These are phyloP conservation scores for Lactarius akahatsu DNA, from an alignment of 768 basidiomycete genomes.

Conservation along the genomic window DNA sequence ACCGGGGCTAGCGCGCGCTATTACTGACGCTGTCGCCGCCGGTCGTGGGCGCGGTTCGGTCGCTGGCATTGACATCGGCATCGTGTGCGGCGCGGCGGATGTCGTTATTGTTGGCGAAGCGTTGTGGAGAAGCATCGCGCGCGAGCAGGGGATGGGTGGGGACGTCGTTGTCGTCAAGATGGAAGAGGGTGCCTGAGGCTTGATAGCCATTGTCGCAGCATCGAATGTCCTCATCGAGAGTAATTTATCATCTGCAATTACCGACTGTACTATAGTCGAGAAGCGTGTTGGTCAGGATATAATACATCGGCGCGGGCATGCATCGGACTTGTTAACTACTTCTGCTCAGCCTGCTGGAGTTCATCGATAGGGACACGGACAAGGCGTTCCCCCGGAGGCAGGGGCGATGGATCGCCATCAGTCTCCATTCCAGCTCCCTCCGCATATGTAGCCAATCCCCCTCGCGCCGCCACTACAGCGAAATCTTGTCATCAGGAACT, in stretches of 20 bases:
- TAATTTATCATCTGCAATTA: constrained; percentile 4
- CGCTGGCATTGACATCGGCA: constrained; percentile 26
- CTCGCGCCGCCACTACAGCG: constrained; percentile 50
- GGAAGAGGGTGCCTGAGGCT: constrained; percentile 16
- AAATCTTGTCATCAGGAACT: background rate
- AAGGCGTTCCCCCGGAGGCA: constrained; percentile 53
- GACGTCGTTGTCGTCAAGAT: constrained; percentile 26
- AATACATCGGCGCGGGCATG: background rate
- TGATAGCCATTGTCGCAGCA: background rate
- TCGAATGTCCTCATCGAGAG: background rate
- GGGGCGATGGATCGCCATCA: constrained; percentile 10
- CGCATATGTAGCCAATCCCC: constrained; percentile 34
- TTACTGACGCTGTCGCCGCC: constrained; percentile 21
- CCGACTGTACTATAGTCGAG: background rate
- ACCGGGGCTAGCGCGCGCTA: constrained; percentile 20
- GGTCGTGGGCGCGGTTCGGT: constrained; percentile 26
- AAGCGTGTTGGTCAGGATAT: background rate
- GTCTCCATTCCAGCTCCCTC: constrained; percentile 28
- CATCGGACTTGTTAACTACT: constrained; percentile 21
- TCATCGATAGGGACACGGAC: constrained; percentile 76
- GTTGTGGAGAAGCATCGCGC: constrained; percentile 26
- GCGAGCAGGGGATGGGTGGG: background rate
- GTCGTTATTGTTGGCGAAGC: constrained; percentile 26
- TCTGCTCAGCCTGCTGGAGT: constrained; percentile 40
- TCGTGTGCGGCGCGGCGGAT: constrained; percentile 29